phyloP scores from a whole-genome alignment of 2,329 filamentous ascomycete genomes.

The Exophiala sp. region DNA sequence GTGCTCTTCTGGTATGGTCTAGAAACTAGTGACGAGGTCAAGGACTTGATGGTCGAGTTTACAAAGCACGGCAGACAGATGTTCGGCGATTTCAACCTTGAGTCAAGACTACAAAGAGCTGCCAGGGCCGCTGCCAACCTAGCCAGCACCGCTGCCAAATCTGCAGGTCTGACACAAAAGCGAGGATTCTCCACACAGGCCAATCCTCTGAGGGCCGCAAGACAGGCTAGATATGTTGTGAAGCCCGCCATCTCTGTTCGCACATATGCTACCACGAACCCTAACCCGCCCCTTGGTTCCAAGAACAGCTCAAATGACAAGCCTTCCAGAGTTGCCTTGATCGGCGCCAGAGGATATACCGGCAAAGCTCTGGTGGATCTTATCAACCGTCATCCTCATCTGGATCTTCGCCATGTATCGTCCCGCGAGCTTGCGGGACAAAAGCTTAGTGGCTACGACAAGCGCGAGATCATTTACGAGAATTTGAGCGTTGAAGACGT shows the following conservation, averaged over 20 bases:
- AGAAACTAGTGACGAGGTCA: slow-evolving; percentile 72
- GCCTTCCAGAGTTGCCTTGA: slow-evolving; percentile 74
- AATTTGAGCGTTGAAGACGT: slow-evolving; percentile 84
- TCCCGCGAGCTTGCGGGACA: slow-evolving; percentile 87
- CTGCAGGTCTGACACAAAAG: slow-evolving; percentile 47
- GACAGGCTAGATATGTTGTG: slow-evolving; percentile 19
- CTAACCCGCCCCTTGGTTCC: slow-evolving; percentile 81
- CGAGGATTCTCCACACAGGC: slow-evolving; percentile 60
- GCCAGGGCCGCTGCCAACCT: slow-evolving; percentile 61
- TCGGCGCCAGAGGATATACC: slow-evolving; percentile 89
- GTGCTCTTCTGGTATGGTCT: slow-evolving; percentile 96
- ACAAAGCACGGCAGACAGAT: slow-evolving; percentile 74
- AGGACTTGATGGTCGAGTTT: slow-evolving; percentile 79
- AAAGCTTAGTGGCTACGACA: slow-evolving; percentile 81
- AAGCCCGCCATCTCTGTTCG: slow-evolving; percentile 34
- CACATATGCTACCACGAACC: slow-evolving; percentile 58
- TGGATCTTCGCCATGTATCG: slow-evolving; percentile 86
- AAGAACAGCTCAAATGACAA: slow-evolving; percentile 79
- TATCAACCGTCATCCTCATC: slow-evolving; percentile 77
- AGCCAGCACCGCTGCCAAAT: slow-evolving; percentile 42
- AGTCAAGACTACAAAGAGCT: slow-evolving; percentile 74
- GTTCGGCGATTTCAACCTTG: slow-evolving; percentile 83
- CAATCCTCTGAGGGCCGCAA: slow-evolving; percentile 35
- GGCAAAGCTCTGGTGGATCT: slow-evolving; percentile 85
- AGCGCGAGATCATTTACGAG: slow-evolving; percentile 87